Conservation (phyloP, 164 flowering plant species). For the Brasenia schreberi region DNA sequence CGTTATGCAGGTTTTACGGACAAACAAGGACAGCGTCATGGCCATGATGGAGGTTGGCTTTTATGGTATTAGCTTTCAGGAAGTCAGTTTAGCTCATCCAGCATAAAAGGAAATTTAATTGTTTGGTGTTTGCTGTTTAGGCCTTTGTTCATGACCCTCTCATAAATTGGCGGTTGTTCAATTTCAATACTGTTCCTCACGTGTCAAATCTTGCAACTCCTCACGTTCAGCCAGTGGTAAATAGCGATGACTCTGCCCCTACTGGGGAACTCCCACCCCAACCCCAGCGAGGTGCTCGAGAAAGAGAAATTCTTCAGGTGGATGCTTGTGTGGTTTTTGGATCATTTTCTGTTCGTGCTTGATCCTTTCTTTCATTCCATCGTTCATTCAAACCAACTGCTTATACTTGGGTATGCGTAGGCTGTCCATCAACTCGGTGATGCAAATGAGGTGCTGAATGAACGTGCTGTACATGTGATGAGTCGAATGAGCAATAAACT, state of each 20-base stretch:
- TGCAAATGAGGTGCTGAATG: slow-evolving; percentile 94
- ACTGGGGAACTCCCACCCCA: slow-evolving; percentile 51
- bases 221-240: slow-evolving; percentile 51
- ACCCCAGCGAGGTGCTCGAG: slow-evolving; percentile 82
- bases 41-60: slow-evolving; percentile 99
- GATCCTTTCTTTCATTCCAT: too few relatives aligned
- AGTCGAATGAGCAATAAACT: slow-evolving; percentile 97
- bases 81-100: not conserved
- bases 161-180: slow-evolving; percentile 96
- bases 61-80: not conserved
- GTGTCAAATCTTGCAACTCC: slow-evolving; percentile 43
- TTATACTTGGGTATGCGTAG: slow-evolving; percentile 19
- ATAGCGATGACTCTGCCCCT: slow-evolving; percentile 57
- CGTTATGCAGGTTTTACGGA: slow-evolving; percentile 94
- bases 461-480: slow-evolving; percentile 93
- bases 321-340: not conserved
- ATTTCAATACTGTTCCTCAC: slow-evolving; percentile 91
- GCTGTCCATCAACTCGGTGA: slow-evolving; percentile 97
- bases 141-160: slow-evolving; percentile 99
- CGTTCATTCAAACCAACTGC: too few relatives aligned
- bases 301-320: slow-evolving; percentile 94
- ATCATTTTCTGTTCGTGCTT: too few relatives aligned
- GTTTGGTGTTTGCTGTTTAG: slow-evolving; percentile 25
- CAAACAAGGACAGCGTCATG: slow-evolving; percentile 94
- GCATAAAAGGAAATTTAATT: not conserved